Conservation (phyloP, 805 yeast species). For the Cyberlindnera americana region DNA sequence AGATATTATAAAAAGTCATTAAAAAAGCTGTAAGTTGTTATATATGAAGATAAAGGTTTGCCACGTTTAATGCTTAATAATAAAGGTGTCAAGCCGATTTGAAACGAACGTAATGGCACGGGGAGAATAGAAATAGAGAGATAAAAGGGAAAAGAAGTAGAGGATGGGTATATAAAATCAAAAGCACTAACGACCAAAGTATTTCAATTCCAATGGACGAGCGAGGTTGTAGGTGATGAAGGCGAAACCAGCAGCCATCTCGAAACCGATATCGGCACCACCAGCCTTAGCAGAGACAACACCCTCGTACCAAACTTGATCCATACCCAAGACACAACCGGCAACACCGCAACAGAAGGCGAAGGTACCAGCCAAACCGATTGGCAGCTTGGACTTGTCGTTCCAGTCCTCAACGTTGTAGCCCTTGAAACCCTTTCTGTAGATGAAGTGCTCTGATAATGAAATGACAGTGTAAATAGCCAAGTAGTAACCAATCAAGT, state of each 20-base stretch:
- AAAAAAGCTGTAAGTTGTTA: too few species aligned
- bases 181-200: slow-evolving; percentile 41
- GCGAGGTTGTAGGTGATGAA: slow-evolving; percentile 55
- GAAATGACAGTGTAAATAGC: slow-evolving; percentile 77
- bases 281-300: slow-evolving; percentile 62
- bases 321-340: slow-evolving; percentile 86
- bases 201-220: slow-evolving; percentile 69
- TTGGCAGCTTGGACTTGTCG: slow-evolving; percentile 56
- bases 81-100: too few species aligned
- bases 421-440: slow-evolving; percentile 56
- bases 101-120: slow-evolving; percentile 9
- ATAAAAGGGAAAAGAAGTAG: neutral
- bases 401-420: slow-evolving; percentile 64
- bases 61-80: too few species aligned
- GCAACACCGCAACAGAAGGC: slow-evolving; percentile 82
- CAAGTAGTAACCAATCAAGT: slow-evolving; percentile 86
- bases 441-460: slow-evolving; percentile 80
- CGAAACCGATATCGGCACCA: slow-evolving; percentile 90
- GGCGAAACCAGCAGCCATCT: slow-evolving; percentile 66
- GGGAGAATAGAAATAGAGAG: neutral
- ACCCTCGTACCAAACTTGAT: slow-evolving; percentile 81
- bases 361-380: slow-evolving; percentile 72
- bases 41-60: neutral
- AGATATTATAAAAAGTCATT: neutral
- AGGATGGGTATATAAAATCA: neutral